Evolutionary conservation across 2,329 filamentous ascomycete species (phyloP).

Genomic region (Claviceps purpurea): DNA sequence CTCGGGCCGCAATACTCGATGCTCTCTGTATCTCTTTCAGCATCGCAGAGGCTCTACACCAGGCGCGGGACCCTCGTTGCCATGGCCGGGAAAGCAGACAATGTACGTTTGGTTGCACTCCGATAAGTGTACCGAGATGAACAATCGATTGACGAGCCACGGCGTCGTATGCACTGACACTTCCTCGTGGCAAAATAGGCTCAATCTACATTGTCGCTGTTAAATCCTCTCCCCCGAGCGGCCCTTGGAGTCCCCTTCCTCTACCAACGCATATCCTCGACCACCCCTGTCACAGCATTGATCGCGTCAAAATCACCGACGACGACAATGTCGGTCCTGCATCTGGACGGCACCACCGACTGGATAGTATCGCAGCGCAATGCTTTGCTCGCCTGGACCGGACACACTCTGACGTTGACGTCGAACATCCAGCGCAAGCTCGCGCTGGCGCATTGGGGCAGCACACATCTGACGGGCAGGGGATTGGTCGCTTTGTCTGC

Average conservation of each 20-base stretch:
- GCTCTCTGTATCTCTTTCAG: constrained; percentile 81
- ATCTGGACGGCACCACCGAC: constrained; percentile 85
- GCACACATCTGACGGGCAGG: constrained; percentile 73
- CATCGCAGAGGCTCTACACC: constrained; percentile 88
- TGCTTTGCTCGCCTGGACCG: constrained; percentile 91
- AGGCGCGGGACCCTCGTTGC: constrained; percentile 82
- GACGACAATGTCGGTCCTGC: constrained; percentile 76
- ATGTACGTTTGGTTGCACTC: constrained; percentile 54
- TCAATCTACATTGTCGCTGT: constrained; percentile 75
- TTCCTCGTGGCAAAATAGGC: constrained; percentile 37
- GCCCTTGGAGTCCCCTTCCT: constrained; percentile 82
- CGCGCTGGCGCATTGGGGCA: constrained; percentile 81
- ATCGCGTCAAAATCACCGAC: constrained; percentile 77
- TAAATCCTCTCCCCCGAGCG: constrained; percentile 71
- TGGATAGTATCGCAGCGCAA: constrained; percentile 87
- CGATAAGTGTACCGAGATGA: not conserved
- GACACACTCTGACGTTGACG: constrained; percentile 65
- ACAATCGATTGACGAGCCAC: not conserved
- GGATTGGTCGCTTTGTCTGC: constrained; percentile 76
- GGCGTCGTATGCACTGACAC: not conserved
- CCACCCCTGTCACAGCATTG: constrained; percentile 74
- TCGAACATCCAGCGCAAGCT: constrained; percentile 64
- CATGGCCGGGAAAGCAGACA: constrained; percentile 79
- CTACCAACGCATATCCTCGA: constrained; percentile 82
- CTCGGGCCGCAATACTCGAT: constrained; percentile 85